These are phyloP conservation scores for Primulina tabacum DNA, from an alignment of 257 asterid genomes.

Conservation along the genomic window DNA sequence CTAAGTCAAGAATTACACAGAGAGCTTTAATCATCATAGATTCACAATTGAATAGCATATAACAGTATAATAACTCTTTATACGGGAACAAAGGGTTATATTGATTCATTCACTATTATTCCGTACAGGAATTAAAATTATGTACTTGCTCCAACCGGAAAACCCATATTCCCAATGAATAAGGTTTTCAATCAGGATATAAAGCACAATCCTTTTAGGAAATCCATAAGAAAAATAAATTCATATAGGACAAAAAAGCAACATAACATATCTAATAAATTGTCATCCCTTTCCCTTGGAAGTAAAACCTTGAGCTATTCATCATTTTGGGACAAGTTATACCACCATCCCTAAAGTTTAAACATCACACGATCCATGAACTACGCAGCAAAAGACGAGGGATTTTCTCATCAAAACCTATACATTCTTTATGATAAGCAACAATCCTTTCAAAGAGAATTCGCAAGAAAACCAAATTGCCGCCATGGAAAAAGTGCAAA, in stretches of 20 bases:
- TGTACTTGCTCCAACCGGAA: not conserved
- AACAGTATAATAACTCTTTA: not conserved
- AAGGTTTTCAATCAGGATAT: not conserved
- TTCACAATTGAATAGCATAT: not conserved
- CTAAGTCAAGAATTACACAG: not conserved
- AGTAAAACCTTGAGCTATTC: not conserved
- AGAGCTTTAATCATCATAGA: not conserved
- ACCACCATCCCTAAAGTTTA: not conserved
- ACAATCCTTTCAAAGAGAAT: not conserved
- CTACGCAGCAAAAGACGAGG: not conserved
- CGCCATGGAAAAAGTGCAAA: too few relatives aligned
- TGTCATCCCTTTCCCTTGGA: not conserved
- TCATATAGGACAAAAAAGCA: not conserved
- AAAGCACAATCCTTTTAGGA: not conserved
- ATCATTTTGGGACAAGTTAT: not conserved
- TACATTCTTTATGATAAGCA: not conserved
- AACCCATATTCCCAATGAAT: not conserved
- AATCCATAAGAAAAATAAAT: not conserved
- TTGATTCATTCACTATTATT: not conserved
- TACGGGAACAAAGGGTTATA: not conserved
- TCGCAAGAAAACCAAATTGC: not conserved
- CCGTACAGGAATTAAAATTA: not conserved
- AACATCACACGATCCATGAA: not conserved
- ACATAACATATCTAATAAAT: not conserved
- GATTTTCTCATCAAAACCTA: not conserved